Base-by-base conservation (phyloP, 2,329 filamentous ascomycete species). In the Epichloe festucae region DNA sequence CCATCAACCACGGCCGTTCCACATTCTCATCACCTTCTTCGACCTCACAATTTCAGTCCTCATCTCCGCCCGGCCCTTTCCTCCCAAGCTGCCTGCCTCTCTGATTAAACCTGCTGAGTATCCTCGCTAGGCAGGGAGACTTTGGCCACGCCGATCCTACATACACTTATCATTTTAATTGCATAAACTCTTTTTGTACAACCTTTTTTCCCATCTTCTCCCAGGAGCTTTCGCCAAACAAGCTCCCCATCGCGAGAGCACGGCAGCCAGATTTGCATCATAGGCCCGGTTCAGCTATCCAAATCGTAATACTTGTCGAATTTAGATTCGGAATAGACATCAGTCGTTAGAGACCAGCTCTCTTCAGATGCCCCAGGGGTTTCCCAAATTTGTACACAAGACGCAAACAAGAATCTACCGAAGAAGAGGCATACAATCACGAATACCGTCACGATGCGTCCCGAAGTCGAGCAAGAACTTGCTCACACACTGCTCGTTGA, bases 401-500 rank as follows among this genome's bases (percentile, higher is more conserved):
- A 23, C 3, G 19, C 38, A n/a, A n/a, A 41, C 47, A 12, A 15
- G 15, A 19, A 21, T 17, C 40, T n/a, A n/a, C 17, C 31, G 38
- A 10, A 39, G 21, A 35, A 36, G 17, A 49, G 31, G 31, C 31
- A 31, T 31, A 31, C 10, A 27, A 38, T 27, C 34, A 5, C 40
- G 49, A 44, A 34, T 15, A 53, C 59, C 61, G 55, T 63, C 74
- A 84, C 64, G 63, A 97, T 97, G 91, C 88, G 88, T 77, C 93
- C 93, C 70, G 93, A 98, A 81, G 79, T 97, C 71, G 91, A 98
- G 83, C 93, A 98, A 74, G 93, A 98, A 78, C 87, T 98, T 71
- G 87, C 93, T 66, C 91, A 98, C 73, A 97, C 91, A 60, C 82
- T 98, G 72, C 87, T 98, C 67, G 88, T 98, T 59, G 93, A 98